phyloP scores from a whole-genome alignment of 768 basidiomycete genomes.

The Mycena leptocephala region DNA sequence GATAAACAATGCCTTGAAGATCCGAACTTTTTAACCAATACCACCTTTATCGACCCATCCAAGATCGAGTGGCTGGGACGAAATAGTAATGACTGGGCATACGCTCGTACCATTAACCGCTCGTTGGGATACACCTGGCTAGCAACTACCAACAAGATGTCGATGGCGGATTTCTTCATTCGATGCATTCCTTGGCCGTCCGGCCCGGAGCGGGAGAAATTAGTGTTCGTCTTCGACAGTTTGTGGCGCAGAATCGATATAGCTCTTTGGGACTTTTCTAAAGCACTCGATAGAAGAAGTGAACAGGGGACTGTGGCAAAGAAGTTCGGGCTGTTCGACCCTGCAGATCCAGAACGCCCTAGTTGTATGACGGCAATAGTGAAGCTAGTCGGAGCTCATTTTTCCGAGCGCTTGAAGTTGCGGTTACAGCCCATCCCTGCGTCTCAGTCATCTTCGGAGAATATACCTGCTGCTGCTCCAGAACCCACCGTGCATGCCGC shows the following conservation, averaged over 20 bases:
- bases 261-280: constrained; percentile 4
- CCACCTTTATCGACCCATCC: constrained; percentile 24
- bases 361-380: not conserved
- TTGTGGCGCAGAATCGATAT: not conserved
- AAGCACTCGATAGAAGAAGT: not conserved
- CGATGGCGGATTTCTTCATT: constrained; percentile 6
- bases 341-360: constrained; percentile 8
- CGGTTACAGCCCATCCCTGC: not conserved
- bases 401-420: not conserved
- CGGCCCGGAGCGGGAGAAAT: not conserved
- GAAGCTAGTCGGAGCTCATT: too few species aligned
- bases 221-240: not conserved
- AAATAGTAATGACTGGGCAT: constrained; percentile 21
- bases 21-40: constrained; percentile 4
- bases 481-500: not conserved
- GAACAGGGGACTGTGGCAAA: constrained; percentile 2
- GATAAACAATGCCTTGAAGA: constrained; percentile 19
- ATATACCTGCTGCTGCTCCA: not conserved
- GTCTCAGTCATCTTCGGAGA: not conserved
- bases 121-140: constrained; percentile 22
- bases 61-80: constrained; percentile 8
- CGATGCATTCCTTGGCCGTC: not conserved
- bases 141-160: not conserved
- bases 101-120: constrained; percentile 18
- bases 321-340: constrained; percentile 27